phyloP scores from a whole-genome alignment of 345 rosid species.

The Orychophragmus violaceus region DNA sequence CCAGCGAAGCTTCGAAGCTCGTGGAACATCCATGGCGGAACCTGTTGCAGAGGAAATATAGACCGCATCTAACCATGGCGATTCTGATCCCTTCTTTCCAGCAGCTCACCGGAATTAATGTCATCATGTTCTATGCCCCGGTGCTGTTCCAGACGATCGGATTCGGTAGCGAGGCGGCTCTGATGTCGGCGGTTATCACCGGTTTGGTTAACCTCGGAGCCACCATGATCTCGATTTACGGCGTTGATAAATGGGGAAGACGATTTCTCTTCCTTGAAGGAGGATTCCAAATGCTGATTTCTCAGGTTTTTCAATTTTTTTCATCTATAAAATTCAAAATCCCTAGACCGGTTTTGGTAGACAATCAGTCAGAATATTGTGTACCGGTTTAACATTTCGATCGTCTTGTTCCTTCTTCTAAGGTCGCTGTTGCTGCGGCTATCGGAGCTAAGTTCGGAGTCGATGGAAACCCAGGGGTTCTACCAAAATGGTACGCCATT shows the following conservation, averaged over 20 bases:
- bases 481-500: constrained; percentile 82
- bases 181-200: constrained; percentile 81
- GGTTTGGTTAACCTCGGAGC: constrained; percentile 63
- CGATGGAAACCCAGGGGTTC: constrained; percentile 47
- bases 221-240: constrained; percentile 64
- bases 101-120: constrained; percentile 84
- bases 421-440: constrained; percentile 48
- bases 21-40: constrained; percentile 74
- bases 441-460: constrained; percentile 82
- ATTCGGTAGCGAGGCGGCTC: constrained; percentile 52
- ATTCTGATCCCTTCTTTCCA: constrained; percentile 75
- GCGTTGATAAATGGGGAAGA: constrained; percentile 87
- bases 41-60: constrained; percentile 54
- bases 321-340: background rate
- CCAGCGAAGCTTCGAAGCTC: constrained; percentile 59
- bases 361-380: background rate
- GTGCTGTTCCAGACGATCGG: constrained; percentile 81
- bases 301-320: too few relatives aligned
- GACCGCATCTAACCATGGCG: constrained; percentile 82
- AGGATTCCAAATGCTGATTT: constrained; percentile 73
- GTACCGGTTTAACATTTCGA: background rate
- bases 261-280: constrained; percentile 77
- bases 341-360: background rate
- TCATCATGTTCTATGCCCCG: constrained; percentile 89
- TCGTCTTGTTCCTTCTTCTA: background rate